Percentiles rank a stretch among this genome's conserved stretches.
Evolutionary conservation across 176 grass and related monocot genomes (phyloP).

Genomic region (Canna indica): DNA sequence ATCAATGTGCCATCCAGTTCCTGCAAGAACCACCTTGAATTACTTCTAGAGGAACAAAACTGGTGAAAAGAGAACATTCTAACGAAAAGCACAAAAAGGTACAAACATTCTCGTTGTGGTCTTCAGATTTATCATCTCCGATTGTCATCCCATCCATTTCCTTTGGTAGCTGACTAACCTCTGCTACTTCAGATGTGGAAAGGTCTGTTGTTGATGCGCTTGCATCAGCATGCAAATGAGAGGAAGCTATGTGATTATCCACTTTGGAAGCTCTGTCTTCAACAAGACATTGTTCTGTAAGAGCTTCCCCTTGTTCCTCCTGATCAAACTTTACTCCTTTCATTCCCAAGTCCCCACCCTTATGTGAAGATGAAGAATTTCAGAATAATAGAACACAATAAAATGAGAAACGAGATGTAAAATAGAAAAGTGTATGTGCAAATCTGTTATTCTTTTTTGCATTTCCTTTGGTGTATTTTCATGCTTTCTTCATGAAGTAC

Average conservation of each 20-base stretch:
- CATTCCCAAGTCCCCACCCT: conserved; percentile 7
- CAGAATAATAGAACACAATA: neutral
- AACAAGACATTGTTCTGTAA: neutral
- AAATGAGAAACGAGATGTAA: neutral
- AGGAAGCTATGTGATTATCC: neutral
- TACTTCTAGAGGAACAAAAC: neutral
- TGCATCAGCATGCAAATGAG: neutral
- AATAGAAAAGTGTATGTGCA: neutral
- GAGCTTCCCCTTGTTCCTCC: conserved; percentile 4
- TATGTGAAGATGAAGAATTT: neutral
- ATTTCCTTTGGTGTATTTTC: neutral
- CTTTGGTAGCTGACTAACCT: conserved; percentile 2
- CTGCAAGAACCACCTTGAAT: conserved; percentile 19
- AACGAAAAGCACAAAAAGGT: neutral
- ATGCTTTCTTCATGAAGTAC: neutral
- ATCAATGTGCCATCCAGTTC: conserved; percentile 44
- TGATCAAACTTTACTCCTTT: conserved; percentile 9
- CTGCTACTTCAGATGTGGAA: neutral
- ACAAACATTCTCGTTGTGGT: conserved; percentile 11
- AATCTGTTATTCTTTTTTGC: neutral
- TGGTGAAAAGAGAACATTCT: neutral
- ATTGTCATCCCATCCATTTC: conserved; percentile 20
- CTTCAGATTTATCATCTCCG: conserved; percentile 15
- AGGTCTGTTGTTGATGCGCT: neutral
- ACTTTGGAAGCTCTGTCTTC: neutral